Conservation (phyloP, 1,284 basidiomycete species). For the Melampsora larici-populina region DNA sequence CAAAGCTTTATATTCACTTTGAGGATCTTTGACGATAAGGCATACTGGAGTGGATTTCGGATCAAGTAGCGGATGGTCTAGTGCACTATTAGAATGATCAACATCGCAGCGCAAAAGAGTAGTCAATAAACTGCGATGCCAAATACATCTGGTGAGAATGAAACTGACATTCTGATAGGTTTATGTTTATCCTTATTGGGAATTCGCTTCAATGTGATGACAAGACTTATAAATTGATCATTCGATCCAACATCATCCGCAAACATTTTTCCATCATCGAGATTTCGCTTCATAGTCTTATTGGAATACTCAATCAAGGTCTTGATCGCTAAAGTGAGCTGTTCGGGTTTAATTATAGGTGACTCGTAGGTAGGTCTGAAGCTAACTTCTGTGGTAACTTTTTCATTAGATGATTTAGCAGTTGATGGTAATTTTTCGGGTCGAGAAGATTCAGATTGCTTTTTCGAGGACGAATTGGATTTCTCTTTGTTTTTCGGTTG, state of each 20-base stretch:
- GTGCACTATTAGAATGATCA: conserved; percentile 59
- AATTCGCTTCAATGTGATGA: conserved; percentile 76
- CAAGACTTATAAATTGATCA: conserved; percentile 80
- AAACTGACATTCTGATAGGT: conserved; percentile 73
- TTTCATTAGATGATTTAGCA: neutral
- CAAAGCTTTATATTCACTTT: conserved; percentile 90
- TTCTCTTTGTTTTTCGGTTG: too few relatives aligned
- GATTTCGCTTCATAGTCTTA: conserved; percentile 65
- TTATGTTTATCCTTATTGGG: conserved; percentile 72
- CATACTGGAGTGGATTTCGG: conserved; percentile 75
- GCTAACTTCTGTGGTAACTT: neutral
- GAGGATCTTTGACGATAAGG: conserved; percentile 91
- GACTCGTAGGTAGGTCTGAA: neutral
- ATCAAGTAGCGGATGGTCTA: conserved; percentile 77
- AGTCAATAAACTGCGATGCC: neutral
- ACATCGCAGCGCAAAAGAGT: neutral
- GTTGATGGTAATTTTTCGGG: neutral
- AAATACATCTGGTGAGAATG: neutral
- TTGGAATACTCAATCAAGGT: conserved; percentile 62
- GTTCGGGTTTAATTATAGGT: conserved; percentile 62
- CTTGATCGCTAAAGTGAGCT: conserved; percentile 71
- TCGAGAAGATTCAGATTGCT: neutral
- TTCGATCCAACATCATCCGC: conserved; percentile 72
- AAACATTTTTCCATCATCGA: conserved; percentile 62
- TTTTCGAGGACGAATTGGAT: neutral